Evolutionary conservation across 352 stramenopile species (phyloP).

Genomic region (Phytopythium vexans): DNA sequence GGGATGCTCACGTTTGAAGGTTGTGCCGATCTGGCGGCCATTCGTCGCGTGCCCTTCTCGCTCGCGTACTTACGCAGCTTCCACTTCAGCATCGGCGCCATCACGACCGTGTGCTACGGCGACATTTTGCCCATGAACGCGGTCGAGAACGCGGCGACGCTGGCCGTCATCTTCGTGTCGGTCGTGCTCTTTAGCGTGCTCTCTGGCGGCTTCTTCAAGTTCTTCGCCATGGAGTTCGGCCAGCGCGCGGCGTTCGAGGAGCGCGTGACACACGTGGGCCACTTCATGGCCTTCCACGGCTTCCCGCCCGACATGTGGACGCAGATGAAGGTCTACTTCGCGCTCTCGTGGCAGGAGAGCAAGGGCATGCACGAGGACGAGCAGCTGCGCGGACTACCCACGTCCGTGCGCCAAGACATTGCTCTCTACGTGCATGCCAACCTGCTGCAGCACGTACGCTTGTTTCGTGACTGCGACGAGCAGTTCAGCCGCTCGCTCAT

Average conservation of each 20-base stretch:
- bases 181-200: conserved; percentile 73
- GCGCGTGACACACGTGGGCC: conserved; percentile 44
- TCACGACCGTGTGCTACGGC: conserved; percentile 71
- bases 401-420: conserved; percentile 51
- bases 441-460: conserved; percentile 50
- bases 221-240: conserved; percentile 71
- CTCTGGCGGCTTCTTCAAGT: conserved; percentile 64
- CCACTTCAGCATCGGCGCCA: conserved; percentile 74
- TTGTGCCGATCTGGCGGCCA: conserved; percentile 17
- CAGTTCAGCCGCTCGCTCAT: conserved; percentile 59
- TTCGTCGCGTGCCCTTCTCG: conserved; percentile 31
- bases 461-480: conserved; percentile 59
- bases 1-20: conserved; percentile 56
- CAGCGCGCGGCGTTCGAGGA: conserved; percentile 64
- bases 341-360: conserved; percentile 62
- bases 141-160: conserved; percentile 43
- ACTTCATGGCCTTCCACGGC: conserved; percentile 64
- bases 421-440: conserved; percentile 60
- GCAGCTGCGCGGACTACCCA: conserved; percentile 46
- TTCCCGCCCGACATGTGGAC: conserved; percentile 51
- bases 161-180: conserved; percentile 63
- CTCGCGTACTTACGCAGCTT: conserved; percentile 48
- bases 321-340: conserved; percentile 77
- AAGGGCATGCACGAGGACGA: conserved; percentile 61
- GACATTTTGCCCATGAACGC: conserved; percentile 69